Conservation (phyloP, 257 asterid species). For the Eucommia ulmoides region DNA sequence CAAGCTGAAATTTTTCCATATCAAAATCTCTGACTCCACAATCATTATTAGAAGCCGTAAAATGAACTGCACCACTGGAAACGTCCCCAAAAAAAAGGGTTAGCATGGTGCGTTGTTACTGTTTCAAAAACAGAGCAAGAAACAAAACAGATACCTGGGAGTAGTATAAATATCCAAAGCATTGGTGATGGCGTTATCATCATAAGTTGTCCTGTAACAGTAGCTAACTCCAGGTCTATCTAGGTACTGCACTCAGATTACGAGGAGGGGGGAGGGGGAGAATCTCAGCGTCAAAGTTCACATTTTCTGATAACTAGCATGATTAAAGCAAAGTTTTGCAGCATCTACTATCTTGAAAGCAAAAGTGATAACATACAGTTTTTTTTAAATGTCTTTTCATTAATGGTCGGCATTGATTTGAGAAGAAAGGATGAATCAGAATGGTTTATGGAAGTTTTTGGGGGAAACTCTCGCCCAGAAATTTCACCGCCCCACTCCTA, state of each 20-base stretch:
- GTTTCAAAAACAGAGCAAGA: background rate
- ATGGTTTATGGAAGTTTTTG: no score
- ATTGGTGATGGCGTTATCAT: conserved; percentile 85
- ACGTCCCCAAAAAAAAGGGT: conserved; percentile 9
- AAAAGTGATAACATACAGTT: no score
- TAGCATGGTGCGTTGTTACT: conserved; percentile 6
- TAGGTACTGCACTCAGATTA: conserved; percentile 40
- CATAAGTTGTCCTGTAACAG: conserved; percentile 86
- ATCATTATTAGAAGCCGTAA: conserved; percentile 84
- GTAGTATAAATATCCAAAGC: conserved; percentile 62
- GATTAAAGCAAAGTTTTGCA: no score
- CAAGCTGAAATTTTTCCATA: conserved; percentile 72
- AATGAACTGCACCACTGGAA: conserved; percentile 84
- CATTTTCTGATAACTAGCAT: no score
- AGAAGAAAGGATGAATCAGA: no score
- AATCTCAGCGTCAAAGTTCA: background rate
- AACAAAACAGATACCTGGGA: conserved; percentile 34
- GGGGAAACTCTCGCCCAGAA: no score
- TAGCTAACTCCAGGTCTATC: conserved; percentile 86
- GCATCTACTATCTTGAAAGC: no score
- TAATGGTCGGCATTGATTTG: no score
- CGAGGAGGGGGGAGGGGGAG: conserved; percentile 1
- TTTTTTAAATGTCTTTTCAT: no score
- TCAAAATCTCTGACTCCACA: conserved; percentile 82
- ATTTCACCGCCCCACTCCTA: no score